Conservation (phyloP, 805 yeast species). For the Ogataea trehalophila region DNA sequence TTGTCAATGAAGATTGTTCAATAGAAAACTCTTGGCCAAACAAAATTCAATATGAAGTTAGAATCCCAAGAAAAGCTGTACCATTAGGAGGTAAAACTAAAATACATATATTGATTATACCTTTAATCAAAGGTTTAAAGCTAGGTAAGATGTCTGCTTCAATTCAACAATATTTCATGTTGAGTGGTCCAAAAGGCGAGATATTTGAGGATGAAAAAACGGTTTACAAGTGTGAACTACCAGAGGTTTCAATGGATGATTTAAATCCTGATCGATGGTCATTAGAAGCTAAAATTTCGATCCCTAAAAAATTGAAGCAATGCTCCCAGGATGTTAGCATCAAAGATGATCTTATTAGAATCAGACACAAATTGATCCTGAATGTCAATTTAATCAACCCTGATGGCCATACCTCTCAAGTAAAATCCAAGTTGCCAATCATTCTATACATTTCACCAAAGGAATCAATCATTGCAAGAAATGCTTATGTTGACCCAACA, state of each 20-base stretch:
- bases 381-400: slow-evolving; percentile 41
- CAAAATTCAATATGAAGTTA: slow-evolving; percentile 46
- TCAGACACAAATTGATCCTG: slow-evolving; percentile 42
- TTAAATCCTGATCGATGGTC: slow-evolving; percentile 43
- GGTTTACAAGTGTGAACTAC: slow-evolving; percentile 35
- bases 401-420: slow-evolving; percentile 47
- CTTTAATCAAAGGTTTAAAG: slow-evolving; percentile 41
- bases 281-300: slow-evolving; percentile 34
- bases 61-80: slow-evolving; percentile 38
- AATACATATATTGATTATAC: slow-evolving; percentile 39
- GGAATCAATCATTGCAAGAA: slow-evolving; percentile 20
- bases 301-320: slow-evolving; percentile 37
- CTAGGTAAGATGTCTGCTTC: slow-evolving; percentile 32
- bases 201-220: slow-evolving; percentile 24
- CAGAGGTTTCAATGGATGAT: slow-evolving; percentile 26
- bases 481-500: slow-evolving; percentile 19
- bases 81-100: slow-evolving; percentile 44
- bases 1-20: slow-evolving; percentile 39
- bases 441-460: slow-evolving; percentile 38
- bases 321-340: slow-evolving; percentile 41
- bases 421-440: slow-evolving; percentile 48
- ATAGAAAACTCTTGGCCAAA: slow-evolving; percentile 50
- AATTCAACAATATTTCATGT: slow-evolving; percentile 28
- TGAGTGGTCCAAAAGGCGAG: slow-evolving; percentile 20
- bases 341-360: slow-evolving; percentile 36